Evolutionary conservation across 2,329 filamentous ascomycete species (phyloP).

Genomic region (Pseudogymnoascus verrucosus): DNA sequence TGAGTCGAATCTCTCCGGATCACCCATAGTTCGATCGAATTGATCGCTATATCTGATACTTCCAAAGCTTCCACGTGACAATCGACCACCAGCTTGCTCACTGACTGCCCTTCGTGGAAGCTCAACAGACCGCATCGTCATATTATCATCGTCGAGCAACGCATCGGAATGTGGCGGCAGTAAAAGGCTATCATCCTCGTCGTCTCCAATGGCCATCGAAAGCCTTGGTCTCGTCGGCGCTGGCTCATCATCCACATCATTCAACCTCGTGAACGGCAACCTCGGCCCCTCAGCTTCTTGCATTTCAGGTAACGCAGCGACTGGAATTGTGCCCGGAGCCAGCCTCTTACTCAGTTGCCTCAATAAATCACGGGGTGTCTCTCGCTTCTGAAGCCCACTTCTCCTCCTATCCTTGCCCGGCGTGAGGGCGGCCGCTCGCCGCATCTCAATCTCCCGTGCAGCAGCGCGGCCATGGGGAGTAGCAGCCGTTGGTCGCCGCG

Average conservation of each 20-base stretch:
- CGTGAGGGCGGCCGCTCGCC: constrained; percentile 51
- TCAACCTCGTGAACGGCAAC: constrained; percentile 19
- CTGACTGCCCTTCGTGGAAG: constrained; percentile 44
- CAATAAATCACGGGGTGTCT: constrained; percentile 47
- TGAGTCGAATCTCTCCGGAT: constrained; percentile 21
- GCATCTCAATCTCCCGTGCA: constrained; percentile 48
- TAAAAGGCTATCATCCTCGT: constrained; percentile 34
- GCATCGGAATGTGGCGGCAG: constrained; percentile 46
- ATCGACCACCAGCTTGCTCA: constrained; percentile 37
- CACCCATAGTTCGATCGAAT: constrained; percentile 29
- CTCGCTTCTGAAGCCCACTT: constrained; percentile 47
- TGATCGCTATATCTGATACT: constrained; percentile 48
- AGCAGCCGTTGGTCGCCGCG: constrained; percentile 18
- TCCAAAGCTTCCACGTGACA: constrained; percentile 41
- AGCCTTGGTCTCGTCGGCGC: constrained; percentile 45
- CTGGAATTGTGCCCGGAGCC: constrained; percentile 34
- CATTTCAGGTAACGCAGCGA: constrained; percentile 22
- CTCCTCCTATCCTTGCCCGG: constrained; percentile 51
- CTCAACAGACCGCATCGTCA: constrained; percentile 52
- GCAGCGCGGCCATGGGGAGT: constrained; percentile 57
- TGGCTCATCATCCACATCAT: constrained; percentile 32
- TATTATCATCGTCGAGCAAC: constrained; percentile 50
- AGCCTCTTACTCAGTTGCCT: constrained; percentile 47
- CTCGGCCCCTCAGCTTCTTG: constrained; percentile 12
- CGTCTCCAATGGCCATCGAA: constrained; percentile 45